Conservation (phyloP, 2,329 filamentous ascomycete genomes). For the Pyrenophora tritici-repentis region DNA sequence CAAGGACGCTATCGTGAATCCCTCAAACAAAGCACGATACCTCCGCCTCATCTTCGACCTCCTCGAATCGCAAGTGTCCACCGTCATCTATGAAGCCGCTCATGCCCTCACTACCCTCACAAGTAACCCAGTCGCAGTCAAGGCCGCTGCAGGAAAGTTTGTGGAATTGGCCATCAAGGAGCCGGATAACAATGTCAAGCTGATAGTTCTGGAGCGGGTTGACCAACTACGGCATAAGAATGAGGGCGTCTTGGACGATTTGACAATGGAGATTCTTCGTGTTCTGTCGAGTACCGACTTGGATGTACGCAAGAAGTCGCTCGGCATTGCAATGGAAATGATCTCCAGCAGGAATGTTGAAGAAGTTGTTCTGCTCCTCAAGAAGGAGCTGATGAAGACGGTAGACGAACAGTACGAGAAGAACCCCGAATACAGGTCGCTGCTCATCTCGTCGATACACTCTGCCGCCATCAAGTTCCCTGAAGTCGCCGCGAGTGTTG, state of each 20-base stretch:
- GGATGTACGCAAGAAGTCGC: conserved; percentile 89
- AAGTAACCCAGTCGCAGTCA: conserved; percentile 95
- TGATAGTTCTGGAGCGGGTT: conserved; percentile 94
- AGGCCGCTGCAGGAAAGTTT: conserved; percentile 93
- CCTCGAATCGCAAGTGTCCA: conserved; percentile 88
- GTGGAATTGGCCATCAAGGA: conserved; percentile 98
- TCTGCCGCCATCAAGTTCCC: conserved; percentile 99
- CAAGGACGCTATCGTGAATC: conserved; percentile 93
- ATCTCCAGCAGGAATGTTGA: conserved; percentile 98
- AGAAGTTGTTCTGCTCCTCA: conserved; percentile 91
- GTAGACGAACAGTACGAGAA: conserved; percentile 99
- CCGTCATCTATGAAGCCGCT: conserved; percentile 95
- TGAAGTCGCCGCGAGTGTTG: conserved; percentile 94
- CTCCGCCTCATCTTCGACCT: conserved; percentile 94
- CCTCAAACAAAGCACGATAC: conserved; percentile 94
- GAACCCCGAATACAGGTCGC: conserved; percentile 64
- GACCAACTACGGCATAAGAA: conserved; percentile 86
- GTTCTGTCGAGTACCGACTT: conserved; percentile 95
- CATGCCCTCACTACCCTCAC: conserved; percentile 93
- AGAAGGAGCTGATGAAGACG: conserved; percentile 97
- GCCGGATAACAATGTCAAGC: conserved; percentile 98
- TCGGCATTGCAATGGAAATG: conserved; percentile 93
- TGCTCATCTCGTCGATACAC: conserved; percentile 96
- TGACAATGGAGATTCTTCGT: conserved; percentile 95
- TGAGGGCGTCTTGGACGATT: conserved; percentile 86